phyloP scores from a whole-genome alignment of 805 yeast genomes.

The Millerozyma acaciae region DNA sequence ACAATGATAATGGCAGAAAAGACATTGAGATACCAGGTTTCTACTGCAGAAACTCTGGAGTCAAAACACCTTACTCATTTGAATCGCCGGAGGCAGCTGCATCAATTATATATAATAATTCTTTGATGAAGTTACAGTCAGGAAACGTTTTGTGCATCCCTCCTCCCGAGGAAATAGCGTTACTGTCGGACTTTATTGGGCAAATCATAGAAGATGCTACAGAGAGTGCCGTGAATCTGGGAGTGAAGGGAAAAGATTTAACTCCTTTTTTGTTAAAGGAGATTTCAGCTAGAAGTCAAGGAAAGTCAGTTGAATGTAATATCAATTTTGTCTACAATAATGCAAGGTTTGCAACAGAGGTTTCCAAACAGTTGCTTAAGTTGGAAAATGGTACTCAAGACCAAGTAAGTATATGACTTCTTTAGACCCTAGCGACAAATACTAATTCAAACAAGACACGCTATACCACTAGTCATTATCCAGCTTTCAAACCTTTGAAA shows the following conservation, averaged over 20 bases:
- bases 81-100: conserved; percentile 59
- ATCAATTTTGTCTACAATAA: conserved; percentile 74
- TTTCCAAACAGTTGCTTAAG: conserved; percentile 52
- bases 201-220: conserved; percentile 57
- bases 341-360: conserved; percentile 62
- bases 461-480: background rate
- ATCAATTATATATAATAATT: conserved; percentile 42
- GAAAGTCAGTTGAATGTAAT: conserved; percentile 67
- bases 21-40: conserved; percentile 67
- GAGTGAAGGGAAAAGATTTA: conserved; percentile 65
- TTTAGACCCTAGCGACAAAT: background rate
- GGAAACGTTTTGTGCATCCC: conserved; percentile 82
- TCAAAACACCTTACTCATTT: conserved; percentile 64
- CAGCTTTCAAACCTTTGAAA: background rate
- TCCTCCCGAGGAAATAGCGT: conserved; percentile 63
- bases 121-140: conserved; percentile 48
- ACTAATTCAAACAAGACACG: background rate
- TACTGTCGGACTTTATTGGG: conserved; percentile 50
- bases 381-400: conserved; percentile 21
- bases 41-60: conserved; percentile 73
- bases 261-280: conserved; percentile 73
- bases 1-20: conserved; percentile 34
- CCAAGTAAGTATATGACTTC: conserved; percentile 5
- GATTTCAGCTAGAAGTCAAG: conserved; percentile 66
- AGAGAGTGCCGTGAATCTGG: conserved; percentile 46